Evolutionary conservation across 768 basidiomycete species (phyloP), one percentile per base, ranked within the genome.

Genomic region (Boletus speciosus): DNA sequence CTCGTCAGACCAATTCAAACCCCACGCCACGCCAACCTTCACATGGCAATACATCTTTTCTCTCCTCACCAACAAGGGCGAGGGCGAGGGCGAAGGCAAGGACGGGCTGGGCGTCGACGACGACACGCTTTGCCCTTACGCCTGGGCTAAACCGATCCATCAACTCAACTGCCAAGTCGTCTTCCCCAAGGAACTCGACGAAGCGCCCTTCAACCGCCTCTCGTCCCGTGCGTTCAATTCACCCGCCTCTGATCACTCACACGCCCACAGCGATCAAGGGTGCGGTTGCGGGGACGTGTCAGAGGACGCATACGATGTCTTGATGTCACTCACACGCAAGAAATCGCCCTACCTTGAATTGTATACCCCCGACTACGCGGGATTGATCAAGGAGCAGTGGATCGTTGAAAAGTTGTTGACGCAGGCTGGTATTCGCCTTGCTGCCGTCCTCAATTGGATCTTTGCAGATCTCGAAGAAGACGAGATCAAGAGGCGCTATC

Each of bases 341-440:
- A 70, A 68, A 38, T 67, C 70, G 34, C 66, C 62, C 1, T 78
- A 82, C 45, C 70, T 88, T 25, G 86, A 97, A 66, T 79, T 98
- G 15, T 85, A 93, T 68, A 93, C 90, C 15, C 83, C 90, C 0
- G 73, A 83, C 48, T 98, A 97, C 63, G 73, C 86, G 2, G 90
- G 88, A 1, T 71, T 72, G 37, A 84, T 98, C 60, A 76, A 75
- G 55, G 71, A 83, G 23, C 72, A 80, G 55, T 83, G 85, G 79
- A 71, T 93, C 35, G 61, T 98, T 2, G 93, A 97, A 77, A 82
- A 82, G 71, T 66, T 97, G 59, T 73, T 98, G 37, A 86, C 90
- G 0, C 88, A 88, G 74, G 93, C 74, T 0, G 95, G 93, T 1
- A 73, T 96, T 31, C 78, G 95, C 23, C 82, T 96, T 25, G 95